Base-by-base conservation (phyloP, 2,329 filamentous ascomycete genomes). In the Pyricularia sp. region DNA sequence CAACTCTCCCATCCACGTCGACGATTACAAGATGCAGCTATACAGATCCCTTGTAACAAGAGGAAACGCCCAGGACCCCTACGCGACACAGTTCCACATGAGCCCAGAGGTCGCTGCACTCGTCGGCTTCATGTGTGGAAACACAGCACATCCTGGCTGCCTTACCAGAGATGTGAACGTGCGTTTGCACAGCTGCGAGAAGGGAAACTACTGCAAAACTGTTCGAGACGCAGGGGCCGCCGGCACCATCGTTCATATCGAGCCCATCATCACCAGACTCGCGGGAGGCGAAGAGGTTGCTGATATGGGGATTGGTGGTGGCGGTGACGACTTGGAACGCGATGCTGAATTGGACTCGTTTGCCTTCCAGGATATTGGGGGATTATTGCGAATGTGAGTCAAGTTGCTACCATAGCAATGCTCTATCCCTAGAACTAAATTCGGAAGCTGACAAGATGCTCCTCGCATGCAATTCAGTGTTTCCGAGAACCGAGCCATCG, bases 121-220 rank as follows among this genome's bases (percentile, higher is more conserved):
- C 11, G 88, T 86, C 14, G 93, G 93, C 0, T 94, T 90, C 75
- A 83, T 85, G 68, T 88, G 90, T 67, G 94, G 92, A 1, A 97
- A 97, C 73, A 83, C 83, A 1, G 79, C 82, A 14, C 86, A 91
- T 36, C 77, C 83, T 0, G 93, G 93, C 2, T 95, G 90, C 74
- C 79, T 97, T 30, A 96, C 92, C 0, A 80, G 81, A 0, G 81
- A 90, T 28, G 77, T 84, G 28, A 80, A 81, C 25, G 88, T 87
- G 0, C 87, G 90, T 2, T 82, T 98, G 7, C 94, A 98, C 77
- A 96, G 92, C 74, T 97, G 94, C 73, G 93, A 97, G 74, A 90
- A 87, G 71, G 91, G 89, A 0, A 86, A 85, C 70, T 82, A 84
- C 26, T 93, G 90, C 72, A 74, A 80, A 0, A 79, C 83, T 0